Base-by-base conservation (phyloP, 208 protist genomes). In the Trypanosoma avium region DNA sequence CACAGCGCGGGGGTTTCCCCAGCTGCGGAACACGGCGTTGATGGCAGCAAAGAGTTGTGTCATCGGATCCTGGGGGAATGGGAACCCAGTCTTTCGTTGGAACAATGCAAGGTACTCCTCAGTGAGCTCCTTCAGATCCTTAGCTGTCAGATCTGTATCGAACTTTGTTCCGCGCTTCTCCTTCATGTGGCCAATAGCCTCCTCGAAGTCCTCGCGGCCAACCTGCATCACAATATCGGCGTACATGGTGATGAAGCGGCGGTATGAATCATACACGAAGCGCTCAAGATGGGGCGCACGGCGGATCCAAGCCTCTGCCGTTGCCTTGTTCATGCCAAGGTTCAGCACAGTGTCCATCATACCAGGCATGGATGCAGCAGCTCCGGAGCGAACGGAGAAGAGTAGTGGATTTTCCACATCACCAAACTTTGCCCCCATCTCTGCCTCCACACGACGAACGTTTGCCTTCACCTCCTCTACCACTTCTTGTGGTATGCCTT, bases 261-360 rank as follows among this genome's bases (percentile, higher is more conserved):
- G 86, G 75, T 97, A 98, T 13, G 91, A 90, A 76, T 98, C 96
- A 56, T 94, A 98, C 30, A 95, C 96, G 72, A 98, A 98, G 57
- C 92, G 87, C 45, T 67, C 30, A 61, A 94, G 88, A 40, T 84
- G 60, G 21, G 81, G 77, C 17, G 77, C 65, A 43, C 82, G 73
- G 24, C 53, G 61, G 40, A 88, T 84, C 70, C 96, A 81, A 50
- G 84, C 84, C 27, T 91, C 79, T 27, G 93, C 84, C 32, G 74
- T 88, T 0, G 56, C 69, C 61, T 95, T 92, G 73, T 97, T 98
- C 32, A 98, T 73, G 38, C 95, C 95, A 48, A 98, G 84, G 77
- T 98, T 98, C 55, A 98, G 81, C 26, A 98, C 90, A 24, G 95
- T 97, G 76, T 96, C 93, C 91, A 97, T 97, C 96, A 98, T 98